A percentile compares a stretch with the other conserved stretches of the same genome.
phyloP scores from a whole-genome alignment of 2,329 filamentous ascomycete species.

The Nemania serpens region DNA sequence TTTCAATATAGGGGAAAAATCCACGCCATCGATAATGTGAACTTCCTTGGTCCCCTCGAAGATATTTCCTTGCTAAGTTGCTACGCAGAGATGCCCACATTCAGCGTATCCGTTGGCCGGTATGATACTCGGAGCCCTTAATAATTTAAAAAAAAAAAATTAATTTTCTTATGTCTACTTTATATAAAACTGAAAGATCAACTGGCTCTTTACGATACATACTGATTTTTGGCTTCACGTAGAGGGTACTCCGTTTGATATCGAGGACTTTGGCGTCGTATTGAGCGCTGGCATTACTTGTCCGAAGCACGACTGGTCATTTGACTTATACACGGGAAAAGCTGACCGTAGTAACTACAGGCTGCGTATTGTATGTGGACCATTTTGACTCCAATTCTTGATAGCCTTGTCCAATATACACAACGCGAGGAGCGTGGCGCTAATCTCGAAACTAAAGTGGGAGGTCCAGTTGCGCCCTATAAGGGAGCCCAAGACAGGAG shows the following conservation, averaged over 20 bases:
- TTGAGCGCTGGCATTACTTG: conserved; percentile 67
- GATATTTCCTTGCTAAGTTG: conserved; percentile 21
- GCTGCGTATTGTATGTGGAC: conserved; percentile 49
- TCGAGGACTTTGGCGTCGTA: conserved; percentile 71
- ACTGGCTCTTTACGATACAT: neutral
- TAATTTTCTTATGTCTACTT: neutral
- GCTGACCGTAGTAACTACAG: conserved; percentile 66
- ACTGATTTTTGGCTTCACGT: neutral
- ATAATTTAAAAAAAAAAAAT: too few relatives aligned
- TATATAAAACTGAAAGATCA: neutral
- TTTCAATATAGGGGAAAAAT: conserved; percentile 67
- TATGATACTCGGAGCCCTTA: conserved; percentile 11
- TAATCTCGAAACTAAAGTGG: conserved; percentile 19
- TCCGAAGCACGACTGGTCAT: conserved; percentile 73
- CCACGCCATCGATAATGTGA: conserved; percentile 67
- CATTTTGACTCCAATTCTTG: neutral
- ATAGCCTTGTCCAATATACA: neutral
- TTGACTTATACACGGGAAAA: conserved; percentile 67
- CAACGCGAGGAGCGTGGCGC: neutral
- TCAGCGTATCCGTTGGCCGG: conserved; percentile 67
- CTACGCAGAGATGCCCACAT: conserved; percentile 66
- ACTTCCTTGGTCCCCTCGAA: neutral
- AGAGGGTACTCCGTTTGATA: conserved; percentile 66
- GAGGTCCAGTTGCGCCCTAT: conserved; percentile 26
- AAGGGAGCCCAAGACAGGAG: neutral